Base-by-base conservation (phyloP, 2,329 filamentous ascomycete genomes). In the Verticillium zaregamsianum region DNA sequence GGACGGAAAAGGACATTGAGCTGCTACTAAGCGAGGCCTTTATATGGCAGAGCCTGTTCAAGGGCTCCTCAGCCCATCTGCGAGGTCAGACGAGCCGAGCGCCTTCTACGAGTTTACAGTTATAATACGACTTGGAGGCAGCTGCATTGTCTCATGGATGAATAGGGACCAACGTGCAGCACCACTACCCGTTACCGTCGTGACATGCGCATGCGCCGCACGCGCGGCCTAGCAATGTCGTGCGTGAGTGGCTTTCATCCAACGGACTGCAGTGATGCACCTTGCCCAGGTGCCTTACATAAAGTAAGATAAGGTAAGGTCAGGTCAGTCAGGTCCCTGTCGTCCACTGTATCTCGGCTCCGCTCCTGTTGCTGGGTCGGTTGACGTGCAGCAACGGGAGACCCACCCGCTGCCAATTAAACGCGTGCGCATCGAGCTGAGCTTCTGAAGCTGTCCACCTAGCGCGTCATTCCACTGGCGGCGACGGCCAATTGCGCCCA, bases 1-100 rank as follows among this genome's bases (percentile, higher is more conserved):
- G 95, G 95, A 97, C 92, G 1, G 95, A 97, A 73, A 98, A 98
- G 79, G 95, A 99, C 72, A 96, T 99, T 69, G 95, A 98, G 75
- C 83, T 99, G 62, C 81, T 99, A 60, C 82, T 99, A 54, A 97
- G 93, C 72, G 95, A 99, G 78, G 95, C 95, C 3, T 99, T 95
- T 70, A 97, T 99, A 66, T 99, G 95, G 96, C 93, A 99, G 79
- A 97, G 92, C 72, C 80, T 99, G 55, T 99, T 97, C 78, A 93
- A 96, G 70, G 94, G 94, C 58, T 97, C 93, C 11, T 90, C 92
- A 60, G 96, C 95, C 40, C 95, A 99, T 79, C 80, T 99, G 64
- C 85, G 87, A 66, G 84, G 85, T 14, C 80, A 75, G 1, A 73
- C 75, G 5, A 77, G 71, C 58, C 73, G 79, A 63, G 73, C 68